A percentile compares a stretch with the other conserved stretches of the same genome.
Evolutionary conservation across 2,329 filamentous ascomycete species (phyloP).

Genomic region (Chaetomium sp.): DNA sequence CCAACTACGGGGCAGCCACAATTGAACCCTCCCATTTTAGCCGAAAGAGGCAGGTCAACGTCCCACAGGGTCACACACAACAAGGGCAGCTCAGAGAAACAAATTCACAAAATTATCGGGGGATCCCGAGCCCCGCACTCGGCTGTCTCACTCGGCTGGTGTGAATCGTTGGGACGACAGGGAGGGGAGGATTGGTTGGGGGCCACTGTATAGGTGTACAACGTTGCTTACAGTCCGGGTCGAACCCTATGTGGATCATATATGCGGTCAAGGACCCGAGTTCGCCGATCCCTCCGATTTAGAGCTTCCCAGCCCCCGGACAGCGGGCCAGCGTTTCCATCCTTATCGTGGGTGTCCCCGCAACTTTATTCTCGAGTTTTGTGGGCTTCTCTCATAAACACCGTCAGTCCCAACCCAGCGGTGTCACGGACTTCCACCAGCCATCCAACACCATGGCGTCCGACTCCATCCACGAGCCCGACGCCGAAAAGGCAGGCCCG

Average conservation of each 20-base stretch:
- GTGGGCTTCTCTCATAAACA: neutral
- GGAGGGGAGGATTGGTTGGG: neutral
- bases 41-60: slow-evolving; percentile 9
- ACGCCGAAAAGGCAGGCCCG: slow-evolving; percentile 8
- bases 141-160: slow-evolving; percentile 3
- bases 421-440: neutral
- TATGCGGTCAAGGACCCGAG: neutral
- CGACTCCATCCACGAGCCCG: slow-evolving; percentile 9
- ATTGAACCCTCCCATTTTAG: neutral
- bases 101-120: neutral
- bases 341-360: neutral
- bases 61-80: too few species aligned
- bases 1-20: neutral
- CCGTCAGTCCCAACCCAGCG: neutral
- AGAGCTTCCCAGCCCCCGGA: neutral
- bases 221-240: neutral
- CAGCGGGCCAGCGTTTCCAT: neutral
- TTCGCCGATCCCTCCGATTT: neutral
- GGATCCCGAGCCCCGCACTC: slow-evolving; percentile 1
- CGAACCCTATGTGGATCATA: neutral
- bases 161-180: neutral
- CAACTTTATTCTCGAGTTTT: neutral
- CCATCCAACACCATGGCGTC: slow-evolving; percentile 8
- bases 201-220: neutral
- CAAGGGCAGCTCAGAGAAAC: neutral